These are phyloP conservation scores for Trifolium fragiferum DNA, from an alignment of 306 rosid species.

Conservation along the genomic window DNA sequence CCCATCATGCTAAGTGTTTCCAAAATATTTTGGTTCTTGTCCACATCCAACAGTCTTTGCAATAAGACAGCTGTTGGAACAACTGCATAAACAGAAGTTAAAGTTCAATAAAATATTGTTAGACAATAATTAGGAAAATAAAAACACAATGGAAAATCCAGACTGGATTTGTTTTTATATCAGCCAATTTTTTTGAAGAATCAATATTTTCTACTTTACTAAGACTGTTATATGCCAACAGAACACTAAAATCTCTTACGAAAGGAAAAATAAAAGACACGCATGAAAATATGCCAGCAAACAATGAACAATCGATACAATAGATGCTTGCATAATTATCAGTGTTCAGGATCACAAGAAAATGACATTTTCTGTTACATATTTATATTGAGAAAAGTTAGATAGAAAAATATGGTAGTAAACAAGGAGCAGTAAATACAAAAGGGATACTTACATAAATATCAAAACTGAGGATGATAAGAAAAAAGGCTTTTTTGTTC, in stretches of 20 bases:
- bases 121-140: constrained; percentile 1
- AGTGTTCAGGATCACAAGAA: constrained; percentile 4
- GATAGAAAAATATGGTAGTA: constrained; percentile 11
- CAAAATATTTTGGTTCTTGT: constrained; percentile 30
- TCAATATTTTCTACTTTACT: not conserved
- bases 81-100: constrained; percentile 44
- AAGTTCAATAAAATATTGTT: constrained; percentile 29
- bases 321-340: not conserved
- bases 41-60: constrained; percentile 31
- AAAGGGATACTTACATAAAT: constrained; percentile 48
- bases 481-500: constrained; percentile 75
- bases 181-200: not conserved
- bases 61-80: constrained; percentile 30
- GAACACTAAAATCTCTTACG: not conserved
- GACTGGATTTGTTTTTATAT: not conserved
- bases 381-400: not conserved
- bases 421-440: constrained; percentile 14
- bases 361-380: constrained; percentile 48
- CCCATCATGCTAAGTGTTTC: constrained; percentile 28
- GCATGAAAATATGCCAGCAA: constrained; percentile 7
- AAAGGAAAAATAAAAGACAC: not conserved
- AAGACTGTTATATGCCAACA: not conserved
- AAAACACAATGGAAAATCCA: not conserved
- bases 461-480: constrained; percentile 62
- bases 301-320: not conserved